These are phyloP conservation scores for Periconia digitata DNA, from an alignment of 2,329 filamentous ascomycete genomes.

Conservation along the genomic window DNA sequence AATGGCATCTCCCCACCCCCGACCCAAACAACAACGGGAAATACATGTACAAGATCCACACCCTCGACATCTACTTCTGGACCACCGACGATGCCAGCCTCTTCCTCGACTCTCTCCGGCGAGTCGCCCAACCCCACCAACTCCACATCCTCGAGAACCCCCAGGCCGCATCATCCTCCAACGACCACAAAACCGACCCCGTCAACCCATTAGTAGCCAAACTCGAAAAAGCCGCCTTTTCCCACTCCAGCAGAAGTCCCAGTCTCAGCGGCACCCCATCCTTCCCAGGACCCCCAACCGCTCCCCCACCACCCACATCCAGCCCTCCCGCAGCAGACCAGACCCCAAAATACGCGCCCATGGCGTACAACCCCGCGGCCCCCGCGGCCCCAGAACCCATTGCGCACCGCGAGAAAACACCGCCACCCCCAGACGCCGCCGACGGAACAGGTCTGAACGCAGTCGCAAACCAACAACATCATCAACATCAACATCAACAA, in stretches of 20 bases:
- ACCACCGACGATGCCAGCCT: conserved; percentile 69
- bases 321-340: conserved; percentile 35
- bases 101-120: conserved; percentile 68
- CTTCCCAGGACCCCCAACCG: conserved; percentile 41
- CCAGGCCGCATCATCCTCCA: conserved; percentile 42
- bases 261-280: conserved; percentile 43
- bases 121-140: conserved; percentile 64
- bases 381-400: conserved; percentile 74
- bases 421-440: conserved; percentile 68
- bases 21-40: conserved; percentile 74
- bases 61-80: conserved; percentile 79
- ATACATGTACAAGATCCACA: conserved; percentile 77
- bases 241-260: conserved; percentile 48
- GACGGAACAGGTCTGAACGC: conserved; percentile 49
- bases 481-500: conserved; percentile 20
- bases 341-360: conserved; percentile 58
- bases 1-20: conserved; percentile 76
- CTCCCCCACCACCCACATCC: conserved; percentile 26
- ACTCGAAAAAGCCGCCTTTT: conserved; percentile 71
- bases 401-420: conserved; percentile 75
- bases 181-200: conserved; percentile 49
- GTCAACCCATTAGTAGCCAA: conserved; percentile 73
- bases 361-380: conserved; percentile 79
- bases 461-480: conserved; percentile 41
- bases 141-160: conserved; percentile 38